Base-by-base conservation (phyloP, 2,329 filamentous ascomycete species). In the Huntiella bhutanensis region DNA sequence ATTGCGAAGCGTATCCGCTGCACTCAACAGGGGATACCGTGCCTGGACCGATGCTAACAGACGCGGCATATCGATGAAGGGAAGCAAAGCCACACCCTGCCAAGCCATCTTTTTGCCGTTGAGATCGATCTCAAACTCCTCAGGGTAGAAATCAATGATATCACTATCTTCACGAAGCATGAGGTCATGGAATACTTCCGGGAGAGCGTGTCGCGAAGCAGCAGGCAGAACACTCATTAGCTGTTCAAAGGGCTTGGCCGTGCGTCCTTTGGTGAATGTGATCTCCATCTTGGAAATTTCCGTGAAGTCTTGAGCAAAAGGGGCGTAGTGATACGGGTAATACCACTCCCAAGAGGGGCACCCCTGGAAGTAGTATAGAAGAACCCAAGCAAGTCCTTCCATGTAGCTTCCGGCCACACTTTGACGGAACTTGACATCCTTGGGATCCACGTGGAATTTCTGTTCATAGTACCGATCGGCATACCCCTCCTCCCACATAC, bases 271-370 rank as follows among this genome's bases (percentile, higher is more conserved):
- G 49, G 84, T 73, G 54, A 98, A 98, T 13, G 71, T 67, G 53
- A 94, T 75, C 32, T 82, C 70, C 68, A 94, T 77, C 54, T 85
- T 77, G 45, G 70, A 74, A 40, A 98, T 69, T 47, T 87, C 79
- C 49, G 82, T 79, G 60, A 98, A 98, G 60, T 98, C 91, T 45
- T 86, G 82, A 2, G 91, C 91, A 59, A 98, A 98, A 3, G 92
- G 91, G 1, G 91, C 92, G 59, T 98, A 98, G 59, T 98, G 91
- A 57, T 96, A 93, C 0, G 91, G 91, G 58, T 95, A 98, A 60
- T 91, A 98, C 91, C 91, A 98, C 45, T 88, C 92, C 91, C 92
- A 98, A 0, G 86, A 95, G 16, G 91, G 86, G 56, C 91, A 98
- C 19, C 91, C 91, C 62, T 98, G 91, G 61, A 95, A 94, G 60